Percentiles rank a stretch among this genome's conserved stretches.
These are phyloP conservation scores for Amanita thiersii DNA, from an alignment of 768 basidiomycete species.

Conservation along the genomic window DNA sequence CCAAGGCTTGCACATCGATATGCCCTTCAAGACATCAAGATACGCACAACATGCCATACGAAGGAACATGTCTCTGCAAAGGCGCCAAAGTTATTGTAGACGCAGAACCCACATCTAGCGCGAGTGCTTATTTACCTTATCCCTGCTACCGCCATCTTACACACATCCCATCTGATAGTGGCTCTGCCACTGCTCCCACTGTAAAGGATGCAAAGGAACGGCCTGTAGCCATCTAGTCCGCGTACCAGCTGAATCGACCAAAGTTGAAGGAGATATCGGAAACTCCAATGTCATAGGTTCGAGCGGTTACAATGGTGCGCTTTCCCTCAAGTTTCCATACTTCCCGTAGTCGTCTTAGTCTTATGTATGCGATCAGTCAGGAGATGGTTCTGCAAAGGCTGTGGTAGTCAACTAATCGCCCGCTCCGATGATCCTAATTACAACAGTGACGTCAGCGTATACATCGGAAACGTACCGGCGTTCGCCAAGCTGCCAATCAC, in stretches of 20 bases:
- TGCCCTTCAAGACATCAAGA: too few relatives aligned
- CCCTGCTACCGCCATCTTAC: background rate
- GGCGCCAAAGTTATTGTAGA: conserved; percentile 1
- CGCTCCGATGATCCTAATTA: background rate
- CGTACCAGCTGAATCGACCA: conserved; percentile 1
- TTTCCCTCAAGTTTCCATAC: too few relatives aligned
- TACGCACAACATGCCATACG: background rate
- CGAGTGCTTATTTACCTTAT: background rate
- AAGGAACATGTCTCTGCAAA: conserved; percentile 5
- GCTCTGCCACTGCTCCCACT: conserved; percentile 6
- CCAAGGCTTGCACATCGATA: too few relatives aligned
- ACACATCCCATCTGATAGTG: background rate
- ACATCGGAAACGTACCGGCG: conserved; percentile 2
- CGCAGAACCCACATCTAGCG: background rate
- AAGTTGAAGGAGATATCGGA: background rate
- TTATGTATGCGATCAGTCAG: too few relatives aligned
- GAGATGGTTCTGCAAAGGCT: conserved; percentile 5
- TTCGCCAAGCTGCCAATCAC: conserved; percentile 6
- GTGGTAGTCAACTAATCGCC: conserved; percentile 3
- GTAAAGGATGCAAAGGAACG: background rate
- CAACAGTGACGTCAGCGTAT: background rate
- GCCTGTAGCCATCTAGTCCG: background rate
- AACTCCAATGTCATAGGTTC: background rate
- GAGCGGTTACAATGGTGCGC: background rate
- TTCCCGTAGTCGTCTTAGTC: background rate